Base-by-base conservation (phyloP, 495 filamentous ascomycete genomes). In the Penicillium malachiteum region DNA sequence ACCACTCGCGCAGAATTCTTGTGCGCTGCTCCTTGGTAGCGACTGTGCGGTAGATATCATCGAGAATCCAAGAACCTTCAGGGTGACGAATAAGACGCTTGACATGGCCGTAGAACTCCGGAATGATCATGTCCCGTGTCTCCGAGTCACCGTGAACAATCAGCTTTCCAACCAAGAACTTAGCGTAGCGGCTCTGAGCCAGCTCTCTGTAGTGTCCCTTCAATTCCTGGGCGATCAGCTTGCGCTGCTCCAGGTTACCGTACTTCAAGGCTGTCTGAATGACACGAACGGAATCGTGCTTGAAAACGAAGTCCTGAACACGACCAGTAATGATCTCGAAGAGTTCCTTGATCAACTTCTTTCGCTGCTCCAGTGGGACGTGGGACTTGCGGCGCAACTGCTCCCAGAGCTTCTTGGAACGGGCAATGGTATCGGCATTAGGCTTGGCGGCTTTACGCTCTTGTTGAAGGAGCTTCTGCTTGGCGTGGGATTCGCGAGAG, bases 211-310 rank as follows among this genome's bases (percentile, higher is more conserved):
- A 96, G 65, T 87, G 86, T 3, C 92, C 93, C 69, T 89, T 86
- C 46, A 99, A 77, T 70, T 97, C 95, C 55, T 76, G 78, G 4
- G 91, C 91, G 62, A 99, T 97, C 73, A 86, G 82, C 71, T 86
- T 88, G 56, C 90, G 82, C 69, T 96, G 92, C 54, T 86, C 83
- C 18, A 83, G 77, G 54, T 88, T 96, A 35, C 90, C 89, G 70
- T 97, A 97, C 71, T 97, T 99, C 71, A 99, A 80, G 31, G 92
- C 93, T 7, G 91, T 96, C 76, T 99, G 95, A 31, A 99, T 85
- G 43, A 96, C 90, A 49, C 95, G 82, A 21, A 96, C 94, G 9
- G 92, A 89, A 65, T 99, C 95, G 70, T 99, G 95, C 78, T 97
- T 99, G 76, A 99, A 88, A 21, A 96, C 93, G 57, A 96, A 96